Base-by-base conservation (phyloP, 768 basidiomycete species). In the Rhizopogon sp. region DNA sequence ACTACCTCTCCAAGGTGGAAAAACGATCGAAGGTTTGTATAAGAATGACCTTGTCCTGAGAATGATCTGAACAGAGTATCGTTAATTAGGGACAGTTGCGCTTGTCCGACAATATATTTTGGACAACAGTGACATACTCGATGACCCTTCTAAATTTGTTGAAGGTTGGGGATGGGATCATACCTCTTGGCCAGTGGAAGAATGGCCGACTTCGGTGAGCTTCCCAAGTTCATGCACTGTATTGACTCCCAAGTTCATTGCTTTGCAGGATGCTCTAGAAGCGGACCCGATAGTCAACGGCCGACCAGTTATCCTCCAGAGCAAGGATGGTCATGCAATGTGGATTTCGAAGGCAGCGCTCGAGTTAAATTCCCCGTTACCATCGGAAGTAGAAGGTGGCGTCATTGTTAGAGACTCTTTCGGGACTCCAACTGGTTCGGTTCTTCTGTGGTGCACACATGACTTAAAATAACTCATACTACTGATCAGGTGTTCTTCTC, bases 121-220 rank as follows among this genome's bases (percentile, higher is more conserved):
- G 10, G 67, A 75, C 8, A 77, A 83, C 57, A 79, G 79, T 0
- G 83, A 85, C 41, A 68, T 87, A n/a, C 66, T 73, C 20, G 71
- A 73, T 17, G 79, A 91, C 65, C 78, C 72, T 13, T 74, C 79
- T 20, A 79, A 76, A 59, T 84, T 84, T 67, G 78, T 96, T 14
- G 79, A 84, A 53, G 92, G 92, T 2, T 83, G 88, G 65, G 94
- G 93, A 1, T 96, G 94, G 93, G 90, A 96, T 67, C 94, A 96
- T 69, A 95, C 91, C 1, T 71, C 78, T 52, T 90, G 88, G 88
- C 72, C 78, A 7, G 66, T 66, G 17, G 68, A 73, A 31, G 70
- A 73, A 20, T 92, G 85, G 77, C 91, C 91, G 6, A 82, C 79
- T 43, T 79, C 84, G 55, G 91, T 90, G 47, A 37, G 47, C 35